Percentiles rank a stretch among this genome's conserved stretches.
Evolutionary conservation across 2,329 filamentous ascomycete genomes (phyloP).

Genomic region (Calonectria crousiana): DNA sequence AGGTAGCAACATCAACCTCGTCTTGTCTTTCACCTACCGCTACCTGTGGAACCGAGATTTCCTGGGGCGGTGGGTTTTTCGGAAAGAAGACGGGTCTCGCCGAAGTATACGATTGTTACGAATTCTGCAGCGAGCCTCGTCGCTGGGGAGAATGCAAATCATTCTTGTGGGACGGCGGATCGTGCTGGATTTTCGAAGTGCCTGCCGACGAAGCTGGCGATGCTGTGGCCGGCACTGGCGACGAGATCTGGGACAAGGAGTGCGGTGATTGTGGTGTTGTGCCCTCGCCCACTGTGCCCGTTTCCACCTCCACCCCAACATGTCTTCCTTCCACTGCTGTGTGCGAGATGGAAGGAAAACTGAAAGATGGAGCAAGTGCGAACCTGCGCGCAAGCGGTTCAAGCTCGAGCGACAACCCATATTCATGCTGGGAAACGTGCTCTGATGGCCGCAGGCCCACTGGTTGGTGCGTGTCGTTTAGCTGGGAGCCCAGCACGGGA

Average conservation of each 20-base stretch:
- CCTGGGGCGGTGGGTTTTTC: neutral
- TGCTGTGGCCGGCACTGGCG: neutral
- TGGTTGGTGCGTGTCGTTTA: neutral
- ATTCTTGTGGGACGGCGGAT: neutral
- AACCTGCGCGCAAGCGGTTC: neutral
- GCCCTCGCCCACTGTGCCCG: neutral
- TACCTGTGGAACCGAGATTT: neutral
- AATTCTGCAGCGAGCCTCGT: neutral
- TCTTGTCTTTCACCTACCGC: neutral
- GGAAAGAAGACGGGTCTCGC: neutral
- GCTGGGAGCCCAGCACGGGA: neutral
- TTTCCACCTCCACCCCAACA: neutral
- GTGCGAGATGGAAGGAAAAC: neutral
- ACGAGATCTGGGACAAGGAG: neutral
- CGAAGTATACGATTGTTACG: neutral
- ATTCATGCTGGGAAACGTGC: neutral
- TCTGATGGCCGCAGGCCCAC: neutral
- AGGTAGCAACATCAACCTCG: neutral
- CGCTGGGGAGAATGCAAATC: constrained; percentile 1
- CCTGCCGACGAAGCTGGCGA: neutral
- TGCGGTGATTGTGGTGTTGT: neutral
- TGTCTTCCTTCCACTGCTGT: neutral
- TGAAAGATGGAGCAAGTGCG: neutral
- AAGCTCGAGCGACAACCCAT: neutral
- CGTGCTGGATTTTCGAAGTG: neutral